Evolutionary conservation across 139 green algal genomes (phyloP).

Genomic region (Tetradesmus obliquus): DNA sequence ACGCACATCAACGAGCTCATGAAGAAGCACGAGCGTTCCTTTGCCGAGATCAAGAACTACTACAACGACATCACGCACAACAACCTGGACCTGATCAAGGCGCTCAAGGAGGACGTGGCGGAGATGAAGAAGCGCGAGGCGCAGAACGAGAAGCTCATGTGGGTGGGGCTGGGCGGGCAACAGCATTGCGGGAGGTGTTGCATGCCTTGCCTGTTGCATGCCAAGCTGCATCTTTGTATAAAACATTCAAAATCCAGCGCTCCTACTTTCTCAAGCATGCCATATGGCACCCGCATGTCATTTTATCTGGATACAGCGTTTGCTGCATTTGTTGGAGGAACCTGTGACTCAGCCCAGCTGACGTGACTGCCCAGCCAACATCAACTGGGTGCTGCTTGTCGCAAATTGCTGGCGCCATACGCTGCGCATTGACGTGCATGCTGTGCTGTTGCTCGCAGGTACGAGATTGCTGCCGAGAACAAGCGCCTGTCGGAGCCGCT

Average conservation of each 20-base stretch:
- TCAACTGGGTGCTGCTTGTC: too few species aligned
- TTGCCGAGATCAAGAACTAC: conserved; percentile 94
- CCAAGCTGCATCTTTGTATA: not conserved
- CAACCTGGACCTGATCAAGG: conserved; percentile 96
- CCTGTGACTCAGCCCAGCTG: too few species aligned
- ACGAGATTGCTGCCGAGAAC: conserved; percentile 88
- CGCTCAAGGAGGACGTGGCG: conserved; percentile 89
- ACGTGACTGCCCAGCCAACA: too few species aligned
- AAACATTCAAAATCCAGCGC: not conserved
- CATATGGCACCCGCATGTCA: too few species aligned
- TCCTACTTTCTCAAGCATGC: too few species aligned
- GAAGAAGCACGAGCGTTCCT: conserved; percentile 88
- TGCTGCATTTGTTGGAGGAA: too few species aligned
- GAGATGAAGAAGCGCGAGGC: conserved; percentile 92
- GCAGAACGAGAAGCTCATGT: conserved; percentile 91
- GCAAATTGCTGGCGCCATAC: too few species aligned
- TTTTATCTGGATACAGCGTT: too few species aligned
- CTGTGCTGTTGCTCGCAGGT: conserved; percentile 34
- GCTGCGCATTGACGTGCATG: not conserved
- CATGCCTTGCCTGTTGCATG: not conserved
- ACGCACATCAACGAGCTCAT: conserved; percentile 91
- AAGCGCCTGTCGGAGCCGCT: conserved; percentile 88
- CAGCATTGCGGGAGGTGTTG: too few species aligned
- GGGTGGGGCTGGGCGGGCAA: not conserved
- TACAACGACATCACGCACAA: conserved; percentile 96